Evolutionary conservation across 148 eudicot genomes (phyloP).

Genomic region (Pharnaceum exiguum): DNA sequence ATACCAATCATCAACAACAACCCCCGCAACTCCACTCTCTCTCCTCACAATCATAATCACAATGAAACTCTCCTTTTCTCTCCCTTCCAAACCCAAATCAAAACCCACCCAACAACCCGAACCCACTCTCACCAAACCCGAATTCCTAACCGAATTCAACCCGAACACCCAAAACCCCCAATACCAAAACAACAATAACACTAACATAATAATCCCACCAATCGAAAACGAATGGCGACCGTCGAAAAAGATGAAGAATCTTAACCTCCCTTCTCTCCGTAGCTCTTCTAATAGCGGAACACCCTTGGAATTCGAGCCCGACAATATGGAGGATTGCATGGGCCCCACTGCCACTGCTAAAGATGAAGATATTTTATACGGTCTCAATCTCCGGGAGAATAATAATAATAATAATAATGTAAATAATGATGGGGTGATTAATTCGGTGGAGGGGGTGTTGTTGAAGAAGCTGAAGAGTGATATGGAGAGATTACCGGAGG

Average conservation of each 20-base stretch:
- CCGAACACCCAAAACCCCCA: too few species aligned
- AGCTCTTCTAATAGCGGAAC: constrained; percentile 10
- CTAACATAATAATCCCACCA: constrained; percentile 46
- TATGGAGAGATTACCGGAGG: constrained; percentile 55
- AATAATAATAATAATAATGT: neutral
- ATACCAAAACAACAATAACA: too few species aligned
- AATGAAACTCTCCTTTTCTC: constrained; percentile 48
- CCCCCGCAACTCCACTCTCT: too few species aligned
- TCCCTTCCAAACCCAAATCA: constrained; percentile 27
- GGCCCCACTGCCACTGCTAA: constrained; percentile 5
- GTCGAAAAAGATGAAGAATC: constrained; percentile 56
- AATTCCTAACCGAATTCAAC: constrained; percentile 23
- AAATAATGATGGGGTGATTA: neutral
- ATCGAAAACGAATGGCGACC: constrained; percentile 55
- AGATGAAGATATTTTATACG: constrained; percentile 37
- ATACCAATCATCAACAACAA: too few species aligned
- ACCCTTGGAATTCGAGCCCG: constrained; percentile 46
- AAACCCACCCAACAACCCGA: constrained; percentile 19
- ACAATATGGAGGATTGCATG: neutral
- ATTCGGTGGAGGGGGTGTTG: constrained; percentile 29
- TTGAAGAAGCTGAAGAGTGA: constrained; percentile 59
- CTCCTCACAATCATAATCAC: too few species aligned
- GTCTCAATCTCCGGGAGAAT: constrained; percentile 53
- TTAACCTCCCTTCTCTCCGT: constrained; percentile 40
- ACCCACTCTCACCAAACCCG: constrained; percentile 49